These are phyloP conservation scores for Hymenoscyphus fructigenus DNA, from an alignment of 2,329 filamentous ascomycete species.

Conservation along the genomic window DNA sequence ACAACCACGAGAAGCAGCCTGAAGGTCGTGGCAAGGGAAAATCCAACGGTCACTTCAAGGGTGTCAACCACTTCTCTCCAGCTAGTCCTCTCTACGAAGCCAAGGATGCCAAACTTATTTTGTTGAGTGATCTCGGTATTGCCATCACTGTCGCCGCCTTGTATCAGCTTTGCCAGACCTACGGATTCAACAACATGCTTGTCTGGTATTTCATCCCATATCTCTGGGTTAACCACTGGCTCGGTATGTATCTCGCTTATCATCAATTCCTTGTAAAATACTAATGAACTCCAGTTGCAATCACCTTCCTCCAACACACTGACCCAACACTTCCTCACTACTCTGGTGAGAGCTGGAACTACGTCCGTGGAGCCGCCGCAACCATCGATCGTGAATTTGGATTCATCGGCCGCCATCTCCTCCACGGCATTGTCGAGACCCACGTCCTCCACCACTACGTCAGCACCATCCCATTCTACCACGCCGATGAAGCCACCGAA, in stretches of 20 bases:
- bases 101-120: slow-evolving; percentile 84
- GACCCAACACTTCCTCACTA: slow-evolving; percentile 94
- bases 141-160: slow-evolving; percentile 57
- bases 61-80: slow-evolving; percentile 95
- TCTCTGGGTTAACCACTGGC: slow-evolving; percentile 98
- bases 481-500: slow-evolving; percentile 90
- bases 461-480: slow-evolving; percentile 93
- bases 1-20: slow-evolving; percentile 84
- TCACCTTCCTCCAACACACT: slow-evolving; percentile 97
- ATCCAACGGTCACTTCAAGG: slow-evolving; percentile 73
- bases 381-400: slow-evolving; percentile 98
- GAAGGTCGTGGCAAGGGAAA: slow-evolving; percentile 95
- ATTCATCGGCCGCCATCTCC: slow-evolving; percentile 84
- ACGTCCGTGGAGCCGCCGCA: slow-evolving; percentile 86
- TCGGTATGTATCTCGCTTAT: slow-evolving; percentile 64
- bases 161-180: slow-evolving; percentile 67
- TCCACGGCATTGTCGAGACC: slow-evolving; percentile 97
- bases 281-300: slow-evolving; percentile 64
- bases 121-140: slow-evolving; percentile 82
- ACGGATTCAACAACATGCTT: slow-evolving; percentile 80
- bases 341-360: slow-evolving; percentile 82
- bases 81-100: slow-evolving; percentile 86
- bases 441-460: slow-evolving; percentile 98
- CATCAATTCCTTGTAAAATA: not conserved
- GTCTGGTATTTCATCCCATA: slow-evolving; percentile 97